Evolutionary conservation across 2,329 filamentous ascomycete genomes (phyloP), one percentile per base, ranked within the genome.

Genomic region (Achaetomium macrosporum): DNA sequence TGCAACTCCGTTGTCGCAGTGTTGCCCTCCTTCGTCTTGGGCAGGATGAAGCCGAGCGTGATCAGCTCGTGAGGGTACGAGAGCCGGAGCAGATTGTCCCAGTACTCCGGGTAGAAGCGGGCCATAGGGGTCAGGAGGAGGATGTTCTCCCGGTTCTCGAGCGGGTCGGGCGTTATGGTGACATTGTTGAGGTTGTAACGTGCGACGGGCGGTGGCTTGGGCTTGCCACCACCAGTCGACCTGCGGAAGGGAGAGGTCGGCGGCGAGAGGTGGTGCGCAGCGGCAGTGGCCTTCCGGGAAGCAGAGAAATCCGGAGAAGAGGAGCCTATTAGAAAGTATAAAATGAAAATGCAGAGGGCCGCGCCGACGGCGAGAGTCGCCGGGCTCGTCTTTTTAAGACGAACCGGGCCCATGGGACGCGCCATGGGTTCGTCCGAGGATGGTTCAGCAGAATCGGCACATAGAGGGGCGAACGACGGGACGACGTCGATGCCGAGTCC

Each of bases 121-220:
- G 90, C 87, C 72, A 99, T 84, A 10, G 93, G 93, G 1, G 93
- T 96, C 56, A 99, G 80, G 66, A 99, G 88, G 51, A 99, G 83
- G 55, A 99, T 79, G 47, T 85, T 87, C 74, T 99, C 93, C 60
- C 82, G 76, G 67, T 95, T 93, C 57, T 77, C 81, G 47, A 90
- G 75, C 1, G 93, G 89, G 59, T 87, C 79, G 47, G 78, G 69
- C 17, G 91, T 87, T 53, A 88, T 88, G 41, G 91, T 96, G 62
- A 97, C 82, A 71, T 92, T 91, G 77, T 97, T 97, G 72, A 99
- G 85, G 69, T 95, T 84, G 76, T 96, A 97, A 69, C 89, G 90
- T 36, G 88, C 82, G 43, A 99, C 91, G 9, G 92, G 91, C 50
- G 92, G 90, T 45, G 90, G 86, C 41, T 77, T 75, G 51, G 71